Percentiles rank a stretch among this genome's conserved stretches.
Evolutionary conservation across 768 basidiomycete species (phyloP).

Genomic region (Candolleomyces efflorescens): DNA sequence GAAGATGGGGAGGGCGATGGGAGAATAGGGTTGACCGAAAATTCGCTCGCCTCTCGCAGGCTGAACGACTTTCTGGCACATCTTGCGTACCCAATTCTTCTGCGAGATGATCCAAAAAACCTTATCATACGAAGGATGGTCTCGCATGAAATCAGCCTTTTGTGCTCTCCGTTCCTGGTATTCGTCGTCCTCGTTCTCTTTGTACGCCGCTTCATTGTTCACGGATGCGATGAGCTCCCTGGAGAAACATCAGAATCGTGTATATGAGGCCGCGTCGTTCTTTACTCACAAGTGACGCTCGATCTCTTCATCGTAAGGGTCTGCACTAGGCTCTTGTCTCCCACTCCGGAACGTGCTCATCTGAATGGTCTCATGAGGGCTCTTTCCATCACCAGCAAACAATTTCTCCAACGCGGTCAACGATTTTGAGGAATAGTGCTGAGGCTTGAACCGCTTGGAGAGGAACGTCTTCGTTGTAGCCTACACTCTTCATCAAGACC

Average conservation of each 20-base stretch:
- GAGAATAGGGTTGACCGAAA: constrained; percentile 69
- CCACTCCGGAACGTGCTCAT: constrained; percentile 50
- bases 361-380: constrained; percentile 47
- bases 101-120: constrained; percentile 89
- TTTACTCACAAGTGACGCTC: constrained; percentile 66
- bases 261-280: neutral
- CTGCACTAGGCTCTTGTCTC: constrained; percentile 26
- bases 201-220: constrained; percentile 44
- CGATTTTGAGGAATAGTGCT: constrained; percentile 54
- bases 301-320: constrained; percentile 53
- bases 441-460: constrained; percentile 28
- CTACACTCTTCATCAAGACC: neutral
- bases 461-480: constrained; percentile 21
- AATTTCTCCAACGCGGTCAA: constrained; percentile 58
- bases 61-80: constrained; percentile 80
- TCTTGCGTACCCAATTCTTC: constrained; percentile 61
- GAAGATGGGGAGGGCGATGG: constrained; percentile 64
- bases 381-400: constrained; percentile 52
- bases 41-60: constrained; percentile 86
- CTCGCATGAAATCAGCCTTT: constrained; percentile 82
- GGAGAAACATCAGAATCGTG: neutral
- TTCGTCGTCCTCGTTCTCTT: constrained; percentile 58
- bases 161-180: constrained; percentile 67
- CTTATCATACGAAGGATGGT: constrained; percentile 87
- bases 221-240: constrained; percentile 70